Conservation (phyloP, 345 rosid species). For the Bretschneidera sinensis region DNA sequence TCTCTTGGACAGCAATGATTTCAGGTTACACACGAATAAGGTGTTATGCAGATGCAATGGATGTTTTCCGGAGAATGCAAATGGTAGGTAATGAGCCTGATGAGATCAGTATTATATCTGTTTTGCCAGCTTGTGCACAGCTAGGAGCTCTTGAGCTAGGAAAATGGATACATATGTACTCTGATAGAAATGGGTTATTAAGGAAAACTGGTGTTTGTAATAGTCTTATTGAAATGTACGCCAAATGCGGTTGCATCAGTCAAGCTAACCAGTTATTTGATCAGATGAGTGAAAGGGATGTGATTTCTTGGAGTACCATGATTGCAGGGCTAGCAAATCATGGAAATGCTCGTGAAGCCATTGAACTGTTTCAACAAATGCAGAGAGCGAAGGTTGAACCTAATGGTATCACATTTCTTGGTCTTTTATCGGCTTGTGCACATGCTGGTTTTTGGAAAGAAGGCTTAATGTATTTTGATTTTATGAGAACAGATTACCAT, state of each 20-base stretch:
- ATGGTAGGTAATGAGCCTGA: conserved; percentile 40
- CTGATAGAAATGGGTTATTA: conserved; percentile 26
- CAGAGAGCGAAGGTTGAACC: conserved; percentile 35
- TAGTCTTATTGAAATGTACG: conserved; percentile 55
- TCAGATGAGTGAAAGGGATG: conserved; percentile 28
- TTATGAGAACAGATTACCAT: conserved; percentile 32
- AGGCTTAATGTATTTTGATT: conserved; percentile 39
- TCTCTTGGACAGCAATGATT: conserved; percentile 64
- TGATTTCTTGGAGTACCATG: conserved; percentile 66
- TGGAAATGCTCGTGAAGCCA: conserved; percentile 38
- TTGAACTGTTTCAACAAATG: conserved; percentile 41
- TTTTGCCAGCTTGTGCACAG: conserved; percentile 54
- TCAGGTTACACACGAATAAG: conserved; percentile 41
- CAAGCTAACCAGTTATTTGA: conserved; percentile 37
- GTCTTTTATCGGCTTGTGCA: conserved; percentile 47
- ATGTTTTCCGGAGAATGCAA: conserved; percentile 40
- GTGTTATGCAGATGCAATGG: conserved; percentile 37
- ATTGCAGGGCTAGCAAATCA: conserved; percentile 56
- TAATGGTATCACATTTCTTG: conserved; percentile 48
- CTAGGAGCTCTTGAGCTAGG: conserved; percentile 52
- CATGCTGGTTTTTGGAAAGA: conserved; percentile 43
- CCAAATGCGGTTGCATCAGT: conserved; percentile 49
- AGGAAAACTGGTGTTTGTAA: conserved; percentile 31
- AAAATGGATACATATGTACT: conserved; percentile 50
- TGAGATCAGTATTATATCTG: conserved; percentile 42